A percentile compares a stretch with the other conserved stretches of the same genome.
Evolutionary conservation across 2,329 filamentous ascomycete species (phyloP).

Genomic region (Escovopsis sp.): DNA sequence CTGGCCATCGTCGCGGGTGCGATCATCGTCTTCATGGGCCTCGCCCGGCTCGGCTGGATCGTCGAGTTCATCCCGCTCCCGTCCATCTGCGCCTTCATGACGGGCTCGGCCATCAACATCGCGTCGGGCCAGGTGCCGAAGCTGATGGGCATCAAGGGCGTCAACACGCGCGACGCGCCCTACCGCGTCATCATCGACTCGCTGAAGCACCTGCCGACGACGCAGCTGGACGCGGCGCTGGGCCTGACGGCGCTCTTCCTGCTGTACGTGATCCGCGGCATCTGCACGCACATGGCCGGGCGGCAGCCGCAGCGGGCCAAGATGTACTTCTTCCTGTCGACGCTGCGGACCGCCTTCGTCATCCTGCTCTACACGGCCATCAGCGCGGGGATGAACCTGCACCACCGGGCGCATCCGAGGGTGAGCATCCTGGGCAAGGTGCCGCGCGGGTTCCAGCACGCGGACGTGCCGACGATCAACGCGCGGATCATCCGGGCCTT

Average conservation of each 20-base stretch:
- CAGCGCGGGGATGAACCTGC: slow-evolving; percentile 53
- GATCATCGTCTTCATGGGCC: slow-evolving; percentile 32
- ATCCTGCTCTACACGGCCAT: slow-evolving; percentile 69
- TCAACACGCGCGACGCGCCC: slow-evolving; percentile 33
- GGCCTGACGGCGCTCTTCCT: slow-evolving; percentile 53
- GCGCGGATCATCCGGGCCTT: slow-evolving; percentile 45
- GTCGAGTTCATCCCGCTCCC: slow-evolving; percentile 39
- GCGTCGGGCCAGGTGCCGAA: slow-evolving; percentile 33
- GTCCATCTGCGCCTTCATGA: slow-evolving; percentile 39
- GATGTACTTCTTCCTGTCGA: slow-evolving; percentile 63
- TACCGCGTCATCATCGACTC: slow-evolving; percentile 37
- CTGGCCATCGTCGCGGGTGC: slow-evolving; percentile 32
- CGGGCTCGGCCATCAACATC: slow-evolving; percentile 35
- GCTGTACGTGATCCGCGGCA: slow-evolving; percentile 50
- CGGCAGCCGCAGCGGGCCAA: slow-evolving; percentile 51
- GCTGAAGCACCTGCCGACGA: slow-evolving; percentile 27
- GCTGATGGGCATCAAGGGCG: slow-evolving; percentile 32
- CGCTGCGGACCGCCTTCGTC: slow-evolving; percentile 64
- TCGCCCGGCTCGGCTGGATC: slow-evolving; percentile 36
- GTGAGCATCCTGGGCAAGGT: slow-evolving; percentile 54
- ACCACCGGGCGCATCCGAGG: slow-evolving; percentile 36
- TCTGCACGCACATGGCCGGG: slow-evolving; percentile 48
- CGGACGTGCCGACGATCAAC: slow-evolving; percentile 49
- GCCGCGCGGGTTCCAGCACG: slow-evolving; percentile 59
- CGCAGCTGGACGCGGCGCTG: slow-evolving; percentile 55